Evolutionary conservation across 2,329 filamentous ascomycete genomes (phyloP).

Genomic region (Endoconidiophora polonica): DNA sequence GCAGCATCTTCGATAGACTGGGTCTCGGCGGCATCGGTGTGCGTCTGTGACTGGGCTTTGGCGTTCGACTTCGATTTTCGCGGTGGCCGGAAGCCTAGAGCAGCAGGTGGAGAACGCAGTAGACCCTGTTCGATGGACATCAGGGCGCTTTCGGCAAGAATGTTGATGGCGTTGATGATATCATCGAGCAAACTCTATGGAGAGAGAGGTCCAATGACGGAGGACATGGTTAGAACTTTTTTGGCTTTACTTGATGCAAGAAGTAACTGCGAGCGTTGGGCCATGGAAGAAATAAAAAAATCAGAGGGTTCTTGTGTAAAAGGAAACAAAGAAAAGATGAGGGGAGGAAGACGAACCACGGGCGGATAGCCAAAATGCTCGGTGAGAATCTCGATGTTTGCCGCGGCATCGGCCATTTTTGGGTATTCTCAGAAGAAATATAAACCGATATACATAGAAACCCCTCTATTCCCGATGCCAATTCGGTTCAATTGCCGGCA

Average conservation of each 20-base stretch:
- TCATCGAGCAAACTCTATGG: slow-evolving; percentile 80
- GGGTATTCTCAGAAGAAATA: neutral
- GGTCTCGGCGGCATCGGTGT: slow-evolving; percentile 10
- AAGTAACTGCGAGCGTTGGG: too few relatives aligned
- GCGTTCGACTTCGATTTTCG: slow-evolving; percentile 21
- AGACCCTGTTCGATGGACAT: slow-evolving; percentile 76
- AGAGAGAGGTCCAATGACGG: slow-evolving; percentile 4
- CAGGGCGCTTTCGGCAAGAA: slow-evolving; percentile 76
- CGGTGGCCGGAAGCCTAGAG: slow-evolving; percentile 59
- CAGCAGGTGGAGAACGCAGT: slow-evolving; percentile 51
- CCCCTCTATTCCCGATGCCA: neutral
- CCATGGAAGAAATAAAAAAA: neutral
- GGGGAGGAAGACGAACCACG: slow-evolving; percentile 41
- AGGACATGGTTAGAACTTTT: neutral
- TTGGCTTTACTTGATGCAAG: neutral
- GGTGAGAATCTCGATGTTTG: slow-evolving; percentile 58
- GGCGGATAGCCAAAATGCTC: slow-evolving; percentile 94
- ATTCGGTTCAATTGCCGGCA: neutral
- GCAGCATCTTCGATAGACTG: slow-evolving; percentile 24
- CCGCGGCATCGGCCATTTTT: slow-evolving; percentile 8
- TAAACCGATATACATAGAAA: neutral
- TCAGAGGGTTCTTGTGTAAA: neutral
- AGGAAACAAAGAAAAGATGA: neutral
- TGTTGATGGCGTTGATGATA: slow-evolving; percentile 93
- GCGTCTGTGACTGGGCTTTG: neutral